Conservation (phyloP, 2,329 filamentous ascomycete genomes). For the Cladophialophora carrionii region DNA sequence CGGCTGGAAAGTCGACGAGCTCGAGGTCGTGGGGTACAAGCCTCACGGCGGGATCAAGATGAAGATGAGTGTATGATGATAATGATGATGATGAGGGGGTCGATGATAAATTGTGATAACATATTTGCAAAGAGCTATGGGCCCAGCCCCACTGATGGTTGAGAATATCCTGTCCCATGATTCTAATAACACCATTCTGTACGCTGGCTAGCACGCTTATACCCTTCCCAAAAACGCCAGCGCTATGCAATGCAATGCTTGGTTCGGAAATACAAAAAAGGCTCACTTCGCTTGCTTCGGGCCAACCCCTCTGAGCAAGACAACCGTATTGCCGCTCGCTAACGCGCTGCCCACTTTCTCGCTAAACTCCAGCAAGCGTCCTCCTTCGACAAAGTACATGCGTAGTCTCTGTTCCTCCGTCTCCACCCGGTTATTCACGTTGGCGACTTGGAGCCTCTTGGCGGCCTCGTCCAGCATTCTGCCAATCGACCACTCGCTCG, state of each 20-base stretch:
- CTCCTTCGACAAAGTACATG: slow-evolving; percentile 91
- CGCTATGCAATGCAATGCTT: slow-evolving; percentile 21
- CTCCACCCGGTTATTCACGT: slow-evolving; percentile 51
- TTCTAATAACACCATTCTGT: background rate
- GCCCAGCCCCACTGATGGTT: too few relatives aligned
- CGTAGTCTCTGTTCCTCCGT: slow-evolving; percentile 71
- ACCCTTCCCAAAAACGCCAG: slow-evolving; percentile 16
- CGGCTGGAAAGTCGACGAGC: slow-evolving; percentile 86
- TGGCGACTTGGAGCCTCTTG: slow-evolving; percentile 48
- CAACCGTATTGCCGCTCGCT: slow-evolving; percentile 84
- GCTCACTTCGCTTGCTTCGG: slow-evolving; percentile 54
- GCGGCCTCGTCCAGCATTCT: slow-evolving; percentile 57
- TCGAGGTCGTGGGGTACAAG: slow-evolving; percentile 83
- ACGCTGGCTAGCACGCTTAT: background rate
- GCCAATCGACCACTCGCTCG: slow-evolving; percentile 85
- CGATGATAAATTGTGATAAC: background rate
- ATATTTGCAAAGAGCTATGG: too few relatives aligned
- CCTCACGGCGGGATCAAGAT: slow-evolving; percentile 91
- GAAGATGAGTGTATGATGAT: slow-evolving; percentile 88
- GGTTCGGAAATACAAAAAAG: background rate
- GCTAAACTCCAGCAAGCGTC: slow-evolving; percentile 80
- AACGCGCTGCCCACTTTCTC: slow-evolving; percentile 78
- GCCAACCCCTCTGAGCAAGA: slow-evolving; percentile 82
- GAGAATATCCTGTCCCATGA: background rate
- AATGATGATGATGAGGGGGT: background rate